Conservation (phyloP, 2,329 filamentous ascomycete species). For the Nigrospora osmanthi region DNA sequence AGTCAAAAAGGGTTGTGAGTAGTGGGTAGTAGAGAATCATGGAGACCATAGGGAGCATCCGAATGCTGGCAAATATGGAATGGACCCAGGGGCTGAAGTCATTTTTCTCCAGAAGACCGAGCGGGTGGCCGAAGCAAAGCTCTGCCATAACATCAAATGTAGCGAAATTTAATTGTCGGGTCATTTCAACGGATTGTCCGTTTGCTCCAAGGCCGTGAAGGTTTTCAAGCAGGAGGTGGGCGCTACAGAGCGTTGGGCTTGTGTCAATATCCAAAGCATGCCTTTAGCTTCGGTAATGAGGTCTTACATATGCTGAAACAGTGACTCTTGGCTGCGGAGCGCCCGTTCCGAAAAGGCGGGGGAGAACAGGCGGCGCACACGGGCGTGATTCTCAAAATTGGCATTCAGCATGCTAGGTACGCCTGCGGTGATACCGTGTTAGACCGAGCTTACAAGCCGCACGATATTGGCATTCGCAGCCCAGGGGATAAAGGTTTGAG, state of each 20-base stretch:
- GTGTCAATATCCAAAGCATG: neutral
- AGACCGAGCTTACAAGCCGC: neutral
- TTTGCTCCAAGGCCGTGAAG: slow-evolving; percentile 19
- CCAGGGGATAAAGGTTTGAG: neutral
- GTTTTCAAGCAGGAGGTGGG: slow-evolving; percentile 19
- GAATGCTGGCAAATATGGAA: slow-evolving; percentile 13
- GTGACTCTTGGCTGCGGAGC: slow-evolving; percentile 9
- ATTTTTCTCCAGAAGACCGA: slow-evolving; percentile 8
- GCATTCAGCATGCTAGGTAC: slow-evolving; percentile 10
- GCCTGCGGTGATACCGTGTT: neutral
- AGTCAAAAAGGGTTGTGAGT: slow-evolving; percentile 7
- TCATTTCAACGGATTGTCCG: slow-evolving; percentile 9
- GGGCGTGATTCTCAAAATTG: slow-evolving; percentile 8
- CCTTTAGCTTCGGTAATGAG: neutral
- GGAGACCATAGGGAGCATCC: slow-evolving; percentile 8
- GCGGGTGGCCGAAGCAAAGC: slow-evolving; percentile 11
- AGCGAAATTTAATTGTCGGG: slow-evolving; percentile 8
- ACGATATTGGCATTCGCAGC: no score
- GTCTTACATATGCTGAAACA: slow-evolving; percentile 16
- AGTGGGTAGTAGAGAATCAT: slow-evolving; percentile 12
- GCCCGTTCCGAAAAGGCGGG: slow-evolving; percentile 13
- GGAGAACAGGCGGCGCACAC: slow-evolving; percentile 9
- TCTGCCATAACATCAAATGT: slow-evolving; percentile 15
- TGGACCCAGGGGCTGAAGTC: slow-evolving; percentile 13
- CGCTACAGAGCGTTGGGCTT: neutral